Percentiles rank a stretch among this genome's conserved stretches.
Conservation (phyloP, 176 grass and related monocot species). For the Musa itinerans region DNA sequence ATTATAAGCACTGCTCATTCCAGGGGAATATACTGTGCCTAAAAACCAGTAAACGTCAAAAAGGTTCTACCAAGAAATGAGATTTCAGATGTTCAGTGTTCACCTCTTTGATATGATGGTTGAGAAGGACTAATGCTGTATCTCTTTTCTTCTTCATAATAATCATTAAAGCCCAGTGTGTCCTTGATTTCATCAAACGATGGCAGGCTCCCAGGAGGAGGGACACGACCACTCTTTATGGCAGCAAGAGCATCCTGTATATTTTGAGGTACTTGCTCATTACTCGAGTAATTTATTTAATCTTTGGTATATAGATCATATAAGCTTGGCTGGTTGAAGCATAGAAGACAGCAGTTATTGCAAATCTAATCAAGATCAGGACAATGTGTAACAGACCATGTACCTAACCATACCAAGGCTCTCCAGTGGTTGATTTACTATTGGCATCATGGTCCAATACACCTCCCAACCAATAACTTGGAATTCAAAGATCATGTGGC, state of each 20-base stretch:
- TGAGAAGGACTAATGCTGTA: conserved; percentile 41
- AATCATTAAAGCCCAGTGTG: conserved; percentile 77
- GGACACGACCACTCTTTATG: conserved; percentile 80
- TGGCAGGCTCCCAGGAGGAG: conserved; percentile 75
- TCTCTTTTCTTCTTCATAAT: conserved; percentile 85
- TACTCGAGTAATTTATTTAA: neutral
- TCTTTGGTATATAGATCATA: neutral
- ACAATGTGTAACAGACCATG: no score
- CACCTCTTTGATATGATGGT: conserved; percentile 42
- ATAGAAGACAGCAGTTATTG: no score
- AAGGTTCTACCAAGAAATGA: conserved; percentile 4
- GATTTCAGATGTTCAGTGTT: conserved; percentile 9
- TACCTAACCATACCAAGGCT: no score
- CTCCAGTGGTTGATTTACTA: no score
- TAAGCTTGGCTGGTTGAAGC: neutral
- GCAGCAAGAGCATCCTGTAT: conserved; percentile 73
- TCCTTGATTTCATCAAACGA: conserved; percentile 97
- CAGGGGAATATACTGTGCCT: conserved; percentile 40
- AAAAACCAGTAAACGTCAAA: conserved; percentile 12
- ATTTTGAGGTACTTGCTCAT: conserved; percentile 14
- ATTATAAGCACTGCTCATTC: conserved; percentile 17
- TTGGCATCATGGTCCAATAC: no score
- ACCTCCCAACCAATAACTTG: no score
- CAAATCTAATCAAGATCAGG: no score
- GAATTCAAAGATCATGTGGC: no score